Evolutionary conservation across 2,329 filamentous ascomycete species (phyloP).

Genomic region (Aspergillus sp.): DNA sequence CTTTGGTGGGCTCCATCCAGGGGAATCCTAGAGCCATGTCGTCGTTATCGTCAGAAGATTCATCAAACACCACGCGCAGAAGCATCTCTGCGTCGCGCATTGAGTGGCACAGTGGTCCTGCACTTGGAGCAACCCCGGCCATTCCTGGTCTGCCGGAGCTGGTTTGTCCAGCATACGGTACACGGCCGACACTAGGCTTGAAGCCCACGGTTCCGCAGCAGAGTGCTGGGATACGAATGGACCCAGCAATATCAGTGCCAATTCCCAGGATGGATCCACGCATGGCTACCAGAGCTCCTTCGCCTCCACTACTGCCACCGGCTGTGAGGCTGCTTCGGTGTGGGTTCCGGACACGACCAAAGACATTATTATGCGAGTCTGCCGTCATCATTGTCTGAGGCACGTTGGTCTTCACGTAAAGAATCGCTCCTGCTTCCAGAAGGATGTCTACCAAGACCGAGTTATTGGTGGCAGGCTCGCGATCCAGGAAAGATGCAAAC

Average conservation of each 20-base stretch:
- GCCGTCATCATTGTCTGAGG: constrained; percentile 55
- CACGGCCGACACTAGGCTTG: constrained; percentile 34
- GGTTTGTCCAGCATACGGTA: not conserved
- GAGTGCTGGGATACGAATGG: constrained; percentile 46
- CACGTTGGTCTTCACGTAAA: constrained; percentile 69
- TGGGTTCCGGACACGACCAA: constrained; percentile 62
- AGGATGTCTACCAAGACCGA: constrained; percentile 56
- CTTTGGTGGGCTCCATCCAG: no score
- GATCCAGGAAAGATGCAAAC: no score
- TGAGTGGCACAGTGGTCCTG: no score
- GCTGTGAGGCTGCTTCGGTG: constrained; percentile 57
- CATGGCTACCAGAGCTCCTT: constrained; percentile 60
- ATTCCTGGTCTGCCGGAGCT: not conserved
- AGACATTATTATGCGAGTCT: constrained; percentile 55
- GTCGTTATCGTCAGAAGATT: no score
- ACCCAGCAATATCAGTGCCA: constrained; percentile 58
- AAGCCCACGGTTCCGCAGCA: constrained; percentile 51
- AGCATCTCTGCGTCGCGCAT: no score
- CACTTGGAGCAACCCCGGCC: not conserved
- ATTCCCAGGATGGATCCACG: constrained; percentile 58
- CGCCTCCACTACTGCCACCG: constrained; percentile 65
- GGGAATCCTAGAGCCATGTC: no score
- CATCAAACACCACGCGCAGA: no score
- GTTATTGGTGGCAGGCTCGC: no score
- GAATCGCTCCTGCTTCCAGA: constrained; percentile 57